Evolutionary conservation across 2,329 filamentous ascomycete genomes (phyloP), one percentile per base, ranked within the genome.

Genomic region (Colletotrichum higginsianum): DNA sequence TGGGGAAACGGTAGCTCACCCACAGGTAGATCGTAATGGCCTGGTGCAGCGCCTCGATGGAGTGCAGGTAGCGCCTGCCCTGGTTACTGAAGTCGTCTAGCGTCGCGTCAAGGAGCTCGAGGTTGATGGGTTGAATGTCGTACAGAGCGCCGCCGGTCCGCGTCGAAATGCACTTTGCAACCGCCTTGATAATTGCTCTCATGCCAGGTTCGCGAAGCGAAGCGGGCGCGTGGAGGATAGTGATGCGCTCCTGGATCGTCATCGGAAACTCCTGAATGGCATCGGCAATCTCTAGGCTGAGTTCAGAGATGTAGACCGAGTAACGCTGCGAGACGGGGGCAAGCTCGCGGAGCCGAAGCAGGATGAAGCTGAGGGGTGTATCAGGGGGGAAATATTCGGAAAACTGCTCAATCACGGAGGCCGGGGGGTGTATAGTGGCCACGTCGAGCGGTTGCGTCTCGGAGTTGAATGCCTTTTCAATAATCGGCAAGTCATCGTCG

Each of bases 1-100:
- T 93, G 4, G 90, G 87, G 80, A 96, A 97, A 8, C 96, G 92
- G 81, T 96, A 98, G 76, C 93, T 96, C 18, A 99, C 86, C 96
- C 96, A 99, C 2, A 97, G 87, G 79, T 98, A 99, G 57, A 95
- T 84, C 55, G 96, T 94, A 47, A 99, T 84, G 38, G 90, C 86
- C 77, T 94, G 93, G 83, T 99, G 96, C 18, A 99, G 86, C 3
- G 84, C 80, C 80, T 99, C 96, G 23, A 98, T 85, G 11, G 86
- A 82, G 66, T 85, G 84, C 13, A 99, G 86, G 75, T 94, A 94
- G 7, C 80, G 75, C 15, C 40, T 67, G 47, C 73, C 73, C 35
- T 74, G 61, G n/a, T 61, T 55, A n/a, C 53, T 21, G 30, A 68
- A 72, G 61, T 74, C 67, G 8, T 65, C 73, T 35, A 84, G 71